Percentiles rank a stretch among this genome's conserved stretches.
Conservation (phyloP, 2,329 filamentous ascomycete genomes). For the Penicillium sp. region DNA sequence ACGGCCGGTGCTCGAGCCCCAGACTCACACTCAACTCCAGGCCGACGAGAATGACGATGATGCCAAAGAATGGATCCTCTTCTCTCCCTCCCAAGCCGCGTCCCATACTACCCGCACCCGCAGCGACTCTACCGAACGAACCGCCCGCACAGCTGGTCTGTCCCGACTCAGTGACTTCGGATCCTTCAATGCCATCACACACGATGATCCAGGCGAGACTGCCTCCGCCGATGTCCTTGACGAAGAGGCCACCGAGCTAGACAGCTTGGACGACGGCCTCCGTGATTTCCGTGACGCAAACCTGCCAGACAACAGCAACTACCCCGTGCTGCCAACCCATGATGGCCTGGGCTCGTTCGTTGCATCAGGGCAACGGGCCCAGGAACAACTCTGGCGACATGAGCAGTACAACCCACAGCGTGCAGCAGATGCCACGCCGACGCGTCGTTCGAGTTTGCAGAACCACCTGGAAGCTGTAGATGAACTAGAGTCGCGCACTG, state of each 20-base stretch:
- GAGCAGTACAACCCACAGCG: constrained; percentile 77
- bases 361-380: constrained; percentile 59
- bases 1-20: constrained; percentile 4
- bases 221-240: constrained; percentile 41
- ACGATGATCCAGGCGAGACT: constrained; percentile 44
- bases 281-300: constrained; percentile 74
- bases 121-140: constrained; percentile 62
- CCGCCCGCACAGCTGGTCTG: constrained; percentile 61
- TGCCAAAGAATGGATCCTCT: constrained; percentile 93
- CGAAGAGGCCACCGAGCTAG: constrained; percentile 66
- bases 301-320: constrained; percentile 51
- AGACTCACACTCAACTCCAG: constrained; percentile 13
- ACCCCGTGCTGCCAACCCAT: constrained; percentile 75
- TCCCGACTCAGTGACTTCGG: constrained; percentile 77
- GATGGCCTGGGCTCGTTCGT: constrained; percentile 87
- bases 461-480: constrained; percentile 53
- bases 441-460: constrained; percentile 56
- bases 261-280: constrained; percentile 88
- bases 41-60: constrained; percentile 54
- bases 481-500: constrained; percentile 56
- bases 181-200: constrained; percentile 63
- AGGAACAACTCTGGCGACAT: constrained; percentile 85
- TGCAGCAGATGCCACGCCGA: constrained; percentile 44
- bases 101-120: constrained; percentile 64
- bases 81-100: constrained; percentile 67